phyloP scores from a whole-genome alignment of 2,329 filamentous ascomycete genomes.

The Aspergillus fijiensis region DNA sequence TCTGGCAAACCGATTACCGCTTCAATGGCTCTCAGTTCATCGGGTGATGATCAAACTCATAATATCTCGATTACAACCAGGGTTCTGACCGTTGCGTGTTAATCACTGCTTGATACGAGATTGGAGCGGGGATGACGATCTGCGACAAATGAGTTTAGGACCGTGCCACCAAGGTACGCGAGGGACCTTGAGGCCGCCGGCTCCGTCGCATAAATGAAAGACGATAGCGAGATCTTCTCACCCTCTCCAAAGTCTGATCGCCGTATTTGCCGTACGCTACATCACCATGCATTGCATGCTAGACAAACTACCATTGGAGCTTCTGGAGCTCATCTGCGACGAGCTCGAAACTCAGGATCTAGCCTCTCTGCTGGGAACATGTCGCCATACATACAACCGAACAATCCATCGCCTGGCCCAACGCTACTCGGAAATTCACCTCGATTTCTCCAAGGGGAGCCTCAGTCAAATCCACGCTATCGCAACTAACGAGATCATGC shows the following conservation, averaged over 20 bases:
- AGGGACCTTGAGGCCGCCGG: background rate
- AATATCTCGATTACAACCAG: too few species aligned
- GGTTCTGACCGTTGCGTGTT: too few species aligned
- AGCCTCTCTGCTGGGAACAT: slow-evolving; percentile 13
- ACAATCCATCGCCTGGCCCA: slow-evolving; percentile 13
- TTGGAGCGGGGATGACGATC: background rate
- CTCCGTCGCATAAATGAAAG: background rate
- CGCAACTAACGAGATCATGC: slow-evolving; percentile 9
- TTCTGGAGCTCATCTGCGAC: slow-evolving; percentile 12
- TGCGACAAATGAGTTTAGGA: background rate
- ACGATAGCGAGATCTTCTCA: background rate
- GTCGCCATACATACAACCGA: slow-evolving; percentile 7
- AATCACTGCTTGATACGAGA: too few species aligned
- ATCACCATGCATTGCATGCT: background rate
- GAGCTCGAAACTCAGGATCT: slow-evolving; percentile 12
- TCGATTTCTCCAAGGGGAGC: slow-evolving; percentile 12
- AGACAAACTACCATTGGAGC: slow-evolving; percentile 8
- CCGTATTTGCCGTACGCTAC: background rate
- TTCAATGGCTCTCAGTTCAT: too few species aligned
- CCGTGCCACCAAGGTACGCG: background rate
- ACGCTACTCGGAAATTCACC: slow-evolving; percentile 12
- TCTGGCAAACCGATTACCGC: too few species aligned
- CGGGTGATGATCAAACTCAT: too few species aligned
- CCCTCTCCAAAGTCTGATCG: background rate
- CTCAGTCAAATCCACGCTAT: slow-evolving; percentile 15